These are phyloP conservation scores for Solanum piurae DNA, from an alignment of 257 asterid genomes.

Conservation along the genomic window DNA sequence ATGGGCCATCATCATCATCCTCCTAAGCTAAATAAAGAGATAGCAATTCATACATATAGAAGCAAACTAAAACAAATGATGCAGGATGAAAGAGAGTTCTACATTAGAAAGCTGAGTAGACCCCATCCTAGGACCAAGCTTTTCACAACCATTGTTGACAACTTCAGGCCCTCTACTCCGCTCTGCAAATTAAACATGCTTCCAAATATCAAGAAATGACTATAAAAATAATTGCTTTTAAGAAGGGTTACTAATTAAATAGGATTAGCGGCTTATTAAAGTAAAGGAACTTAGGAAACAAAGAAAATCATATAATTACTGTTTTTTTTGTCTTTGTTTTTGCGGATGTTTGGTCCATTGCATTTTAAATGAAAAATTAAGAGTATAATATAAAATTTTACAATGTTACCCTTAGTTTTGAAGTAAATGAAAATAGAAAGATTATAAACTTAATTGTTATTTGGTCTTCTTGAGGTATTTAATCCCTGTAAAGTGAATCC, in stretches of 20 bases:
- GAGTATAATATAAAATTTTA: neutral
- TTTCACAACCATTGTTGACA: neutral
- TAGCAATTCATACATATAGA: neutral
- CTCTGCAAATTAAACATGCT: conserved; percentile 1
- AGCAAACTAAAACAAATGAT: neutral
- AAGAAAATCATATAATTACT: neutral
- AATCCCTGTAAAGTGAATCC: neutral
- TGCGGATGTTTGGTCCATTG: neutral
- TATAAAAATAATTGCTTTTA: neutral
- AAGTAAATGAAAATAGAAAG: neutral
- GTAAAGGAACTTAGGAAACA: neutral
- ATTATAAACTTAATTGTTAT: neutral
- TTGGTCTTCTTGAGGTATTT: neutral
- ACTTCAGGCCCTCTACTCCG: neutral
- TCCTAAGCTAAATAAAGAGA: neutral
- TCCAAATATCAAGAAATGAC: neutral
- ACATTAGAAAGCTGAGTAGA: neutral
- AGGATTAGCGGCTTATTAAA: neutral
- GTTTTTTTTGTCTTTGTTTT: neutral
- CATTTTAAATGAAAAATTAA: neutral
- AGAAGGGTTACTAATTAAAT: neutral
- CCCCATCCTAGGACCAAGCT: neutral
- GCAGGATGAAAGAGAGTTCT: neutral
- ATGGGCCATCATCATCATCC: neutral
- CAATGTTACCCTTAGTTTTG: neutral